A percentile compares a stretch with the other conserved stretches of the same genome.
Conservation (phyloP, 2,329 filamentous ascomycete genomes). For the Hymenoscyphus albidus region DNA sequence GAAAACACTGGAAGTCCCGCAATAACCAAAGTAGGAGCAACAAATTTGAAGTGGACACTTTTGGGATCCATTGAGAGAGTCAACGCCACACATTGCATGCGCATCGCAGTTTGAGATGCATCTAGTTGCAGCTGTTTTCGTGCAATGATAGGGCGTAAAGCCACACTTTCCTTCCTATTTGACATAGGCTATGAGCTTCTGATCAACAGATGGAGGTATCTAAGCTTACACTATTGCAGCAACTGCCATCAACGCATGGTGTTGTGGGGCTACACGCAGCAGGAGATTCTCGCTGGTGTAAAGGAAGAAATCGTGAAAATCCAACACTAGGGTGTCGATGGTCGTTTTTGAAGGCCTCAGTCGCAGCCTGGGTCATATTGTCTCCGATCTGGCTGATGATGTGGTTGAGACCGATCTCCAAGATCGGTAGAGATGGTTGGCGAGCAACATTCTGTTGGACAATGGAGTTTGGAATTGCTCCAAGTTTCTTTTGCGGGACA, state of each 20-base stretch:
- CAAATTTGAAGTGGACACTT: constrained; percentile 27
- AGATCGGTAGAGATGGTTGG: constrained; percentile 17
- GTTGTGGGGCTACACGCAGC: constrained; percentile 17
- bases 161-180: constrained; percentile 26
- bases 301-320: constrained; percentile 3
- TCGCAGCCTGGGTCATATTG: constrained; percentile 21
- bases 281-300: constrained; percentile 1
- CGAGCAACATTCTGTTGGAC: constrained; percentile 17
- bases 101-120: constrained; percentile 30
- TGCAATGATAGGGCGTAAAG: constrained; percentile 20
- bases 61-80: constrained; percentile 27
- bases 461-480: constrained; percentile 3
- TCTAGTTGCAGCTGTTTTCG: constrained; percentile 12
- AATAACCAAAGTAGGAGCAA: constrained; percentile 19
- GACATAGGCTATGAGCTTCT: neutral
- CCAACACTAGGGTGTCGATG: constrained; percentile 2
- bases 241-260: constrained; percentile 24
- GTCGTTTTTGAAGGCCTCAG: constrained; percentile 11
- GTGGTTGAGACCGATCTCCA: constrained; percentile 21
- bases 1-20: constrained; percentile 7
- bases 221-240: constrained; percentile 23
- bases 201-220: neutral
- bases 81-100: constrained; percentile 34
- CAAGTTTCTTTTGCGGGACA: neutral
- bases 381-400: constrained; percentile 21